These are phyloP conservation scores for Ustanciosporium gigantosporum DNA, from an alignment of 1,284 basidiomycete species.

Conservation along the genomic window DNA sequence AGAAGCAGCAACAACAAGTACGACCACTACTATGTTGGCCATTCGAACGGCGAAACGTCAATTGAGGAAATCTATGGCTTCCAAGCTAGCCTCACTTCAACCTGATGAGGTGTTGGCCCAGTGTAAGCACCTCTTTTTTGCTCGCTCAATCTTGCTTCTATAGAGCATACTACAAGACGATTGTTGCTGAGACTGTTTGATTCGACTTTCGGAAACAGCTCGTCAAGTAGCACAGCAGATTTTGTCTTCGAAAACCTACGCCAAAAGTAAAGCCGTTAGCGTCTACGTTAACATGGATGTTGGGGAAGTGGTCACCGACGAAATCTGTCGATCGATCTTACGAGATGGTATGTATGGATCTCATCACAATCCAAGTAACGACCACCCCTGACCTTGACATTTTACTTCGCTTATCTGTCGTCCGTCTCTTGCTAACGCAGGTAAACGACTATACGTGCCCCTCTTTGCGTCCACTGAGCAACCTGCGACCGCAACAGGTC, in stretches of 20 bases:
- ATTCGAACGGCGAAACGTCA: background rate
- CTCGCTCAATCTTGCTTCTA: too few relatives aligned
- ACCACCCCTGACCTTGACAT: background rate
- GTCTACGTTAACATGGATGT: constrained; percentile 61
- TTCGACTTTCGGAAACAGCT: background rate
- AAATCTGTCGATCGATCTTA: constrained; percentile 57
- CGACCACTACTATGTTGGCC: background rate
- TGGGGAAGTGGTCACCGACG: constrained; percentile 61
- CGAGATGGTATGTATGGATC: constrained; percentile 23
- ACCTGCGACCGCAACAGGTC: constrained; percentile 16
- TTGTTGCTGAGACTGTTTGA: background rate
- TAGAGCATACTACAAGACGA: background rate
- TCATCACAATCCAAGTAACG: background rate
- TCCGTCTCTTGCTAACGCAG: constrained; percentile 10
- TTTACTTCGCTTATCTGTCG: background rate
- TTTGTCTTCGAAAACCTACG: constrained; percentile 54
- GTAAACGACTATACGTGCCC: constrained; percentile 62
- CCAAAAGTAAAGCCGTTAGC: constrained; percentile 49
- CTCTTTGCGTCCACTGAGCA: constrained; percentile 54
- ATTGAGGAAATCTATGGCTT: background rate
- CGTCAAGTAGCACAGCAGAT: constrained; percentile 41
- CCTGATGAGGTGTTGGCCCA: constrained; percentile 17
- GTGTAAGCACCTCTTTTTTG: constrained; percentile 10
- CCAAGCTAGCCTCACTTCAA: background rate
- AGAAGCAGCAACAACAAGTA: too few relatives aligned